These are phyloP conservation scores for Lactarius sp. DNA, from an alignment of 768 basidiomycete species.

Conservation along the genomic window DNA sequence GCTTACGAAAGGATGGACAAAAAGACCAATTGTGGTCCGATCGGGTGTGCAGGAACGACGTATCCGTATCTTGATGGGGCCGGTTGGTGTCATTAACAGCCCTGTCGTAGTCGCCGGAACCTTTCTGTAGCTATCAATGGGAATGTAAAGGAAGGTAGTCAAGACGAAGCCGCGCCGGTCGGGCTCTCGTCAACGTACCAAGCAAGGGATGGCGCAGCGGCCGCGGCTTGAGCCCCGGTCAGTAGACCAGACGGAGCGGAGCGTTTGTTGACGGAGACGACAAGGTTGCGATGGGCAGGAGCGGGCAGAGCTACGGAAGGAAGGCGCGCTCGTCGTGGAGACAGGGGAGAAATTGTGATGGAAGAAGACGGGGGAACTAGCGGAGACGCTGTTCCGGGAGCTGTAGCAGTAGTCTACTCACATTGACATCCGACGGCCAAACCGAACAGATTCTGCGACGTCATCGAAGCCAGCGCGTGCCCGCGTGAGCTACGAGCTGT, in stretches of 20 bases:
- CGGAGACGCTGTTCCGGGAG: neutral
- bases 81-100: slow-evolving; percentile 24
- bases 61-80: slow-evolving; percentile 25
- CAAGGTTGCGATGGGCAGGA: neutral
- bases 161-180: slow-evolving; percentile 6
- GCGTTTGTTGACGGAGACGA: neutral
- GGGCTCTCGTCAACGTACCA: slow-evolving; percentile 28
- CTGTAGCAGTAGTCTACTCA: slow-evolving; percentile 22
- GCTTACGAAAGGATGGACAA: neutral
- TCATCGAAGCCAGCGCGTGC: too few relatives aligned
- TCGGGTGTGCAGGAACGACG: slow-evolving; percentile 25
- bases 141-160: neutral
- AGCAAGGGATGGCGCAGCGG: slow-evolving; percentile 26
- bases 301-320: too few relatives aligned
- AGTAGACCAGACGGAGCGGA: slow-evolving; percentile 8
- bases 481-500: too few relatives aligned
- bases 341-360: too few relatives aligned
- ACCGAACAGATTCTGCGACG: slow-evolving; percentile 6
- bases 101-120: slow-evolving; percentile 29
- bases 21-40: neutral
- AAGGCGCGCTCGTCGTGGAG: too few relatives aligned
- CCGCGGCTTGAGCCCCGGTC: too few relatives aligned
- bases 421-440: slow-evolving; percentile 29
- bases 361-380: too few relatives aligned
- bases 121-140: slow-evolving; percentile 20